phyloP scores from a whole-genome alignment of 345 rosid genomes.

The Punica granatum region DNA sequence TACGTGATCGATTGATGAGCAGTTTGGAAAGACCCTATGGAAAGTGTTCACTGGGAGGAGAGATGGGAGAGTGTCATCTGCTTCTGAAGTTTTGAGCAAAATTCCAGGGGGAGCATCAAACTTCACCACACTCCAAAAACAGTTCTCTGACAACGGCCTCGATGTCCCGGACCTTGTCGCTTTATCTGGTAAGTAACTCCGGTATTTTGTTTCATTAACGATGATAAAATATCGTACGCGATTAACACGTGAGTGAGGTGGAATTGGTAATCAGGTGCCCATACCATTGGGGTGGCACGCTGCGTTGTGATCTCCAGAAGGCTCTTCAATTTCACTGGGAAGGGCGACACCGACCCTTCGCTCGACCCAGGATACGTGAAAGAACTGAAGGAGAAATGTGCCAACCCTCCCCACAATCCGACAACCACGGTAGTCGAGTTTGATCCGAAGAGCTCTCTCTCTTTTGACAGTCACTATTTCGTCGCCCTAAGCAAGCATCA shows the following conservation, averaged over 20 bases:
- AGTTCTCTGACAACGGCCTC: slow-evolving; percentile 4
- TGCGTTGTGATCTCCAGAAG: slow-evolving; percentile 38
- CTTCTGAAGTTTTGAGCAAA: slow-evolving; percentile 1
- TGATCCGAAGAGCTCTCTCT: slow-evolving; percentile 37
- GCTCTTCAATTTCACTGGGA: slow-evolving; percentile 52
- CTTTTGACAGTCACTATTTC: slow-evolving; percentile 44
- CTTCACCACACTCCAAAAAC: slow-evolving; percentile 5
- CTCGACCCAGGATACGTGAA: slow-evolving; percentile 30
- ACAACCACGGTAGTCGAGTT: slow-evolving; percentile 20
- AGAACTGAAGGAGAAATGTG: slow-evolving; percentile 31
- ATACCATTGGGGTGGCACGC: slow-evolving; percentile 50
- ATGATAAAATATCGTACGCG: too few species aligned
- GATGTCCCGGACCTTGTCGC: slow-evolving; percentile 9
- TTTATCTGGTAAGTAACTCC: slow-evolving; percentile 3
- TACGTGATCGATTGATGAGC: not conserved
- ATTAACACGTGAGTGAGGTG: too few species aligned
- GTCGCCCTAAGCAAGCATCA: slow-evolving; percentile 18
- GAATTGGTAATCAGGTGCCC: slow-evolving; percentile 38
- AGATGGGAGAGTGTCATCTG: slow-evolving; percentile 11
- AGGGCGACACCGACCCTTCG: slow-evolving; percentile 47
- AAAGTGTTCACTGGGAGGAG: slow-evolving; percentile 5
- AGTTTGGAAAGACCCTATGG: slow-evolving; percentile 6
- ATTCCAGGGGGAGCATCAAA: slow-evolving; percentile 4
- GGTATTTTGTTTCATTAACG: too few species aligned
- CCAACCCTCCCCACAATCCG: slow-evolving; percentile 16